A percentile compares a stretch with the other conserved stretches of the same genome.
Conservation (phyloP, 2,329 filamentous ascomycete genomes). For the Septoria linicola region DNA sequence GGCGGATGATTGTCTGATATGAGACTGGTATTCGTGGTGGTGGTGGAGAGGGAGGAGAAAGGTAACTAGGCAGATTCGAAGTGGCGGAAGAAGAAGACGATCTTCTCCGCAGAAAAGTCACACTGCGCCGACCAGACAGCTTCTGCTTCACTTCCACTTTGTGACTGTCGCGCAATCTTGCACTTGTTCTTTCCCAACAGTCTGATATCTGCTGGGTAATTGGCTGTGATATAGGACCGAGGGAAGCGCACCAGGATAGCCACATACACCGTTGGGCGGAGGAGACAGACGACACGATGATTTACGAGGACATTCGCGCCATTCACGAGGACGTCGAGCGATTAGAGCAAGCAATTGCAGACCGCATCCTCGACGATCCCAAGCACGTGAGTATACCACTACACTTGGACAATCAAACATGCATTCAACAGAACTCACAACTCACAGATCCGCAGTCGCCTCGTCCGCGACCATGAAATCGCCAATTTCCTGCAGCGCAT, state of each 20-base stretch:
- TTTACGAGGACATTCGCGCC: slow-evolving; percentile 89
- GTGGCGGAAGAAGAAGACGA: no score
- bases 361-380: slow-evolving; percentile 84
- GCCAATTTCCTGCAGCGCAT: slow-evolving; percentile 83
- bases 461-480: slow-evolving; percentile 91
- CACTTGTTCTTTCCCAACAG: no score
- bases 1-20: slow-evolving; percentile 38
- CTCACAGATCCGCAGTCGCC: slow-evolving; percentile 74
- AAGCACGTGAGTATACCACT: slow-evolving; percentile 73
- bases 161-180: no score
- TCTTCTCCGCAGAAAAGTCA: no score
- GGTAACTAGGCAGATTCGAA: no score
- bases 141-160: no score
- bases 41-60: background rate
- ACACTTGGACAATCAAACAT: no score
- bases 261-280: no score
- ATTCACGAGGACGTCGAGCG: slow-evolving; percentile 96
- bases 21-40: background rate
- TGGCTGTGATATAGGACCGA: no score
- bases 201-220: background rate
- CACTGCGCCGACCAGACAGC: no score
- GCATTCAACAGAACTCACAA: slow-evolving; percentile 24
- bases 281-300: slow-evolving; percentile 51
- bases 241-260: no score
- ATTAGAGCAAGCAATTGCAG: slow-evolving; percentile 87